Conservation (phyloP, 192 early-diverging fungal genomes). For the Anaeromyces robustus region DNA sequence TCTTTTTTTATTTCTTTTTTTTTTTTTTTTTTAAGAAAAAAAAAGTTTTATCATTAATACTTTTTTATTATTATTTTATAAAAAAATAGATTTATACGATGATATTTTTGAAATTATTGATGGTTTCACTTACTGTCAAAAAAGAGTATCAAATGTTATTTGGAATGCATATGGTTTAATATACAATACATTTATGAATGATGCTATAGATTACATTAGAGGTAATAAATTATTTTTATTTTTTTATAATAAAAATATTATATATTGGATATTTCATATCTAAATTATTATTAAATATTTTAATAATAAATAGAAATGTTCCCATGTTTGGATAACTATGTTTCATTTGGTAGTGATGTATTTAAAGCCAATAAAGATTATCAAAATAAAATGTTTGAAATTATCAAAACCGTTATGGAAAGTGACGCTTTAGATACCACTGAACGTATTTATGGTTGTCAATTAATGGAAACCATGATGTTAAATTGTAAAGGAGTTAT, state of each 20-base stretch:
- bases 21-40: no score
- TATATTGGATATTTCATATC: no score
- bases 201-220: conserved; percentile 72
- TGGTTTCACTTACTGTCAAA: conserved; percentile 67
- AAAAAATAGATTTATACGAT: conserved; percentile 67
- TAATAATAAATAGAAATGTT: conserved; percentile 48
- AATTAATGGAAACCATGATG: conserved; percentile 71
- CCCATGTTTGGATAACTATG: conserved; percentile 80
- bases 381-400: conserved; percentile 62
- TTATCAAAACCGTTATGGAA: conserved; percentile 69
- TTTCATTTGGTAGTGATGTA: conserved; percentile 67
- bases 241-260: no score
- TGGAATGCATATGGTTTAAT: conserved; percentile 71
- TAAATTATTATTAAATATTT: no score
- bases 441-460: conserved; percentile 69
- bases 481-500: conserved; percentile 68
- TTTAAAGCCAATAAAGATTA: conserved; percentile 50
- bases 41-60: no score
- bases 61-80: conserved; percentile 1
- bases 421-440: conserved; percentile 55
- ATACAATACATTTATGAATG: conserved; percentile 61
- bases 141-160: conserved; percentile 63
- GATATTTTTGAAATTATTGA: conserved; percentile 82
- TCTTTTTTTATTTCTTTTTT: no score
- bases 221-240: no score